Base-by-base conservation (phyloP, 2,329 filamentous ascomycete genomes). In the Nakataea oryzae region DNA sequence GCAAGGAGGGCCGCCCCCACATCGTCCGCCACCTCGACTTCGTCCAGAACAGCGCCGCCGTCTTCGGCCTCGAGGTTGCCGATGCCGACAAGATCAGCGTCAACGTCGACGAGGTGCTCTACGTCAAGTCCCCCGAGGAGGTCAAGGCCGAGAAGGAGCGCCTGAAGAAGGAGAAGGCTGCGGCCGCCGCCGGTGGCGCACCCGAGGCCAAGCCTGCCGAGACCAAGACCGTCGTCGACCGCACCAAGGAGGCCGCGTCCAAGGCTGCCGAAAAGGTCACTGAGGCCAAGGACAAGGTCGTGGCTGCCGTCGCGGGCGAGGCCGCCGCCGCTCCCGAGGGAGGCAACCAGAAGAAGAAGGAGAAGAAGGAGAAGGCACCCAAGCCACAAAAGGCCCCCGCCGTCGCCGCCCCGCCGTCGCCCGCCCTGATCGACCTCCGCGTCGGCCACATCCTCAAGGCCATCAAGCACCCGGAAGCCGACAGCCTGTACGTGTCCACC, bases 391-490 rank as follows among this genome's bases (percentile, higher is more conserved):
- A 87, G 74, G 81, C 86, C 8, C 78, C 87, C 3, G 77, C 90
- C 7, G 88, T 92, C 17, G 88, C 91, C 0, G 88, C 91, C 14
- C 89, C 91, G 1, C 86, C 91, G 6, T 90, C 91, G 1, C 95
- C 95, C 3, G 81, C 84, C 63, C 84, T 96, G 64, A 97, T 99
- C 73, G 95, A 99, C 74, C 87, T 99, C 60, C 88, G 95, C 66
- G 93, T 99, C 64, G 95, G 95, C 64, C 95, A 97, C 80, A 97
- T 99, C 69, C 87, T 99, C 71, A 96, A 97, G 78, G 93, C 93
- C 60, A 84, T 95, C 77, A 89, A 92, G 75, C 95, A 99, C 80
- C 95, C 95, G 61, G 96, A 99, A 70, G 95, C 95, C 67, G 95
- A 99, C 79, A 96, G 90, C 14, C 85, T 99, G 61, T 99, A 87